Evolutionary conservation across 148 eudicot species (phyloP).

Genomic region (Spergularia bocconei): DNA sequence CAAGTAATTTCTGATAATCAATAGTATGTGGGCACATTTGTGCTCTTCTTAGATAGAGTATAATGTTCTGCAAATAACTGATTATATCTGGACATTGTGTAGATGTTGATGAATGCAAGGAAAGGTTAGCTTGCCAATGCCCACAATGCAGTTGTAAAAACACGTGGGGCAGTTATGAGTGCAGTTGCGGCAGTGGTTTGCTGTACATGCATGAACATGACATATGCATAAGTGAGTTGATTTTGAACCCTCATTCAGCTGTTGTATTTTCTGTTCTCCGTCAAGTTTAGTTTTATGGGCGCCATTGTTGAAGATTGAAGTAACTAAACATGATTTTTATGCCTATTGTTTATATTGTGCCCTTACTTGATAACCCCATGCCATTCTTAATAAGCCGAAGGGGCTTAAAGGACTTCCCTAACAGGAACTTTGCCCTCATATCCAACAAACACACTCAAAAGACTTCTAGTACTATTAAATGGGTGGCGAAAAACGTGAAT

Average conservation of each 20-base stretch:
- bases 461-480: too few species aligned
- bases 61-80: neutral
- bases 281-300: neutral
- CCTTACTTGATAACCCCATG: neutral
- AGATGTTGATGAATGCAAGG: conserved; percentile 92
- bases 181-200: conserved; percentile 58
- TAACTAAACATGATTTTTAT: neutral
- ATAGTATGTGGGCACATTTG: neutral
- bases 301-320: neutral
- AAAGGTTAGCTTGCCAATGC: conserved; percentile 76
- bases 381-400: neutral
- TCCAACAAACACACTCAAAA: too few species aligned
- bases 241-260: conserved; percentile 5
- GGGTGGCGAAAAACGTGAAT: too few species aligned
- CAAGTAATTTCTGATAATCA: too few species aligned
- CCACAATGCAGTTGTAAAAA: conserved; percentile 82
- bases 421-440: too few species aligned
- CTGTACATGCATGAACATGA: conserved; percentile 89
- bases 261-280: neutral
- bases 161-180: conserved; percentile 89
- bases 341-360: neutral
- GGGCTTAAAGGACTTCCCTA: too few species aligned
- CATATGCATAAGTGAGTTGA: conserved; percentile 71
- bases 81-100: conserved; percentile 10
- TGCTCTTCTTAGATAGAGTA: neutral